Base-by-base conservation (phyloP, 2,329 filamentous ascomycete genomes). In the Ambrosiella xylebori region DNA sequence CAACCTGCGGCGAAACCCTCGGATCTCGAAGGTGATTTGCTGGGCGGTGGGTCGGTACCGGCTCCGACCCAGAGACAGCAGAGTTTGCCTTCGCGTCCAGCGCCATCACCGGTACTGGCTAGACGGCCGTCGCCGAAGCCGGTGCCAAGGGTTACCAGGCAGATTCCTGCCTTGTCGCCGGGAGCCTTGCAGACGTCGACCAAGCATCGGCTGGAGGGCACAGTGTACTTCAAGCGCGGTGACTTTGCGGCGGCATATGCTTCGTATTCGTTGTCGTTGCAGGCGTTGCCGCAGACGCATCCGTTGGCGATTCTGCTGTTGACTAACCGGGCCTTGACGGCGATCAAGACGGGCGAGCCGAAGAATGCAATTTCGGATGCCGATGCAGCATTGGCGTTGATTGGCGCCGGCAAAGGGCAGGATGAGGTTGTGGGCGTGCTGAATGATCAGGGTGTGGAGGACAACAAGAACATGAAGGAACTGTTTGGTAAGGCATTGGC, bases 401-500 rank as follows among this genome's bases (percentile, higher is more conserved):
- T 98, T 61, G 93, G 93, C 0, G 75, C 82, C 0, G 78, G 80
- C 1, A 84, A 81, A 62, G 93, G 93, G 3, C 84, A 89, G 63
- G 82, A 81, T 15, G 93, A 98, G 70, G 79, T 73, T 6, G 88
- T 98, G 49, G 74, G 95, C 0, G 76, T 75, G 27, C 76, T 75
- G 19, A 72, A 73, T 5, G 78, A 77, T 58, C 71, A 74, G n/a
- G 71, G 71, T 45, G 77, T 81, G 35, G 77, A 82, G 39, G 76
- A 84, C 58, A 73, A 74, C 17, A 93, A 94, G 63, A 85, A 91
- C 53, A 95, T 98, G 87, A 85, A 81, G 62, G 90, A 95, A 15
- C 86, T 95, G 62, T 97, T 86, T 66, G 90, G 88, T 57, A 98
- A 97, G 69, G 91, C 91, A 0, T 73, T 97, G 37, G 91, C 87